Evolutionary conservation across 139 green algal species (phyloP), one percentile per base, ranked within the genome.

Genomic region (Parachlorella kessleri): DNA sequence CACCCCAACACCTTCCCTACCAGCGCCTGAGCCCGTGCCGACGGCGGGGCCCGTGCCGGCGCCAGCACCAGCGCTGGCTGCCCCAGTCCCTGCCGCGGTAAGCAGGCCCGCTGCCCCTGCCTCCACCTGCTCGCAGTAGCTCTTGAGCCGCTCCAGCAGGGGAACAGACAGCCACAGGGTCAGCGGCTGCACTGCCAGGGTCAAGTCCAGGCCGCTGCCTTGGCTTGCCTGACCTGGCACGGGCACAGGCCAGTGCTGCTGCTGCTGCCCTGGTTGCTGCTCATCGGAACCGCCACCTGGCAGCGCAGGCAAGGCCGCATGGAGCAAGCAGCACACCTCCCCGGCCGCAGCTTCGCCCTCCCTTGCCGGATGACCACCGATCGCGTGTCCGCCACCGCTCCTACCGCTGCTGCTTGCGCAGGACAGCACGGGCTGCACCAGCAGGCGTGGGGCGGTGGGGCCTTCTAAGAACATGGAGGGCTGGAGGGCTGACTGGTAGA

Each of bases 1-100:
- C 21, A 8, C 3, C 4, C 39, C 53, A 73, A 38, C 35, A 85
- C 38, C 39, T 72, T 76, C 53, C 69, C 39, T 41, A 77, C 39
- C 39, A 81, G 83, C 2, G 28, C 55, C 35, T 80, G 39, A 59
- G 78, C 32, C 37, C 53, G 65, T 53, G 72, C 55, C 65, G 76
- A 39, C 33, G 81, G 36, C 14, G n/a, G n/a, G n/a, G n/a, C n/a
- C n/a, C n/a, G n/a, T n/a, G 64, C 66, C 53, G 83, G 65, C 14
- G 63, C 65, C 63, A 81, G 41, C 79, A 73, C 79, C 32, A 86
- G 26, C 53, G 55, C 21, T 66, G 65, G 23, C 66, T 64, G 37
- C 77, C 64, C n/a, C 72, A 40, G 32, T 37, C 41, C 55, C 40
- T 24, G 42, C 65, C 55, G 79, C 66, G 26, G 18, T 3, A 10